These are phyloP conservation scores for Zea mays DNA, from an alignment of 176 grass and related monocot species.

Conservation along the genomic window Zm-B73-REFERENCE-NAM-5.0 NC_050100.1:223905001-223905500, in stretches of 20 bases:
- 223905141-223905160: constrained; percentile 99
- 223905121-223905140: constrained; percentile 94
- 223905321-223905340: constrained; percentile 69
- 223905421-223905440: constrained; percentile 99
- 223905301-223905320: constrained; percentile 85
- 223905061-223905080: constrained; percentile 68
- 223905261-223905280: constrained; percentile 67
- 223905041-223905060: constrained; percentile 59
- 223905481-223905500: constrained; percentile 28
- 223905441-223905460: constrained; percentile 56
- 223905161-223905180: constrained; percentile 64
- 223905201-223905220: constrained; percentile 95
- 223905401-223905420: constrained; percentile 93
- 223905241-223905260: constrained; percentile 77
- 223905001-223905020: constrained; percentile 70
- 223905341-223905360: constrained; percentile 89
- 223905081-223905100: constrained; percentile 70
- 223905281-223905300: constrained; percentile 85
- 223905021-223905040: constrained; percentile 48
- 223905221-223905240: constrained; percentile 70
- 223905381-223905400: constrained; percentile 97
- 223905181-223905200: constrained; percentile 89
- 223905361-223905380: constrained; percentile 94
- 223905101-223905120: constrained; percentile 77
- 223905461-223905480: constrained; percentile 32